Evolutionary conservation across 73 alveolate genomes (phyloP), one percentile per base, ranked within the genome.

Genomic region (Durusdinium trenchii): DNA sequence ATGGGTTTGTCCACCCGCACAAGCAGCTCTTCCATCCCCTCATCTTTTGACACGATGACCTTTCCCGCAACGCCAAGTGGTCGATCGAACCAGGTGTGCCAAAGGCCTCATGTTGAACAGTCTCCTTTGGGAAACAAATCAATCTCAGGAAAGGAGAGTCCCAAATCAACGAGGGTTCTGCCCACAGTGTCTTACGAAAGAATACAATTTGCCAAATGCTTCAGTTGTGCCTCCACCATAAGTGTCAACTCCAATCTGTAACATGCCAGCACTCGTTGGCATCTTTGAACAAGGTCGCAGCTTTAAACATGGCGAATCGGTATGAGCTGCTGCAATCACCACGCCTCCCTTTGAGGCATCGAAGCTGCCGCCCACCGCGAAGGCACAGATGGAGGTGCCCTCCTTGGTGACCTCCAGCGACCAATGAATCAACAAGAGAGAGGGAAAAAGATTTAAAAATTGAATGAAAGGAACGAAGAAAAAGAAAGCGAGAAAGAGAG

Each of bases 1-100:
- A 99, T 91, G 30, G 99, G 99, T 51, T 99, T 99, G 61, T 99
- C 99, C 75, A 99, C 99, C 91, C 99, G 99, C 99, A 99, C 99
- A 99, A 99, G 99, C 94, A 94, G 99, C 81, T 99, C 99, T 51
- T 99, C 99, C 96, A 96, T 99, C 51, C 99, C 99, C 54, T 99
- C 99, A 23, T 26, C 51, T 42, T 1, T 76, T 38, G 81, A 18
- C 97, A 99, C 99, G 45, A 99, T 99, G 61, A 99, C 99, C 99
- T 99, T 99, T 40, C 99, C 99, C 42, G 99, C 99, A 61, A 99
- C 93, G 45, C 99, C 99, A 90, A 99, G 99, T 71, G 99, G 99
- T 99, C 99, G 99, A 87, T 99, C 99, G 90, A 99, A 99, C 99
- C 99, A 99, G 26, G 99, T 99, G 99, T 99, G 99, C 97, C 97